Percentiles rank a stretch among this genome's conserved stretches.
phyloP scores from a whole-genome alignment of 345 rosid species.

The Eucalyptus tenuipes region DNA sequence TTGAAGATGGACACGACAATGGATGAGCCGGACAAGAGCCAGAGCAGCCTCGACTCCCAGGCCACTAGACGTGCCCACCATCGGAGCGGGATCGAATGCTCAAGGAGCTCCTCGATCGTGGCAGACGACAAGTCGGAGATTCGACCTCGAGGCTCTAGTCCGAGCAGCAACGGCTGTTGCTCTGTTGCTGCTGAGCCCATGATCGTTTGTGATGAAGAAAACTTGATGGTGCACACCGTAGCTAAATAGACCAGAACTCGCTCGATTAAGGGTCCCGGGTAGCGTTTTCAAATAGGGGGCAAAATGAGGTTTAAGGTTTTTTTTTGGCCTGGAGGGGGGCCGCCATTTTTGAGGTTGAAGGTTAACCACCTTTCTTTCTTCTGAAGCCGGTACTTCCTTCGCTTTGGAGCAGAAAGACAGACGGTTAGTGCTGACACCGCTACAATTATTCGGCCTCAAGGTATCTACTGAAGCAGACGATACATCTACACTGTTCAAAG shows the following conservation, averaged over 20 bases:
- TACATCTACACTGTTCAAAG: neutral
- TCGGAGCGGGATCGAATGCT: slow-evolving; percentile 11
- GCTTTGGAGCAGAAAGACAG: neutral
- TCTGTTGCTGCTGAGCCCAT: slow-evolving; percentile 7
- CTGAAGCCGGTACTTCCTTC: neutral
- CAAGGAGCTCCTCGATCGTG: slow-evolving; percentile 51
- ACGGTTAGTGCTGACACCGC: neutral
- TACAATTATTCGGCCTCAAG: neutral
- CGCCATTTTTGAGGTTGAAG: neutral
- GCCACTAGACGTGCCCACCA: slow-evolving; percentile 63
- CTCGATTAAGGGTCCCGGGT: neutral
- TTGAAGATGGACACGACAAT: slow-evolving; percentile 50
- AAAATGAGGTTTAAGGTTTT: neutral
- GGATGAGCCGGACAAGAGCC: slow-evolving; percentile 72
- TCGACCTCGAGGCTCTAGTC: slow-evolving; percentile 31
- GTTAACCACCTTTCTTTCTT: neutral
- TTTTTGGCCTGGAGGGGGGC: fast-evolving
- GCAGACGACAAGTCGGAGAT: slow-evolving; percentile 36
- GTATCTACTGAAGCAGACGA: neutral
- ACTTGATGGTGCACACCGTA: neutral
- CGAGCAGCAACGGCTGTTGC: slow-evolving; percentile 31
- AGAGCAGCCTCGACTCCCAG: slow-evolving; percentile 78
- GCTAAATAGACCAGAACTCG: neutral
- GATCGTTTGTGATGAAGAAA: neutral
- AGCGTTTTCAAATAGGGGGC: neutral